Conservation (phyloP, 2,329 filamentous ascomycete species). For the Fusarium coffeatum region DNA sequence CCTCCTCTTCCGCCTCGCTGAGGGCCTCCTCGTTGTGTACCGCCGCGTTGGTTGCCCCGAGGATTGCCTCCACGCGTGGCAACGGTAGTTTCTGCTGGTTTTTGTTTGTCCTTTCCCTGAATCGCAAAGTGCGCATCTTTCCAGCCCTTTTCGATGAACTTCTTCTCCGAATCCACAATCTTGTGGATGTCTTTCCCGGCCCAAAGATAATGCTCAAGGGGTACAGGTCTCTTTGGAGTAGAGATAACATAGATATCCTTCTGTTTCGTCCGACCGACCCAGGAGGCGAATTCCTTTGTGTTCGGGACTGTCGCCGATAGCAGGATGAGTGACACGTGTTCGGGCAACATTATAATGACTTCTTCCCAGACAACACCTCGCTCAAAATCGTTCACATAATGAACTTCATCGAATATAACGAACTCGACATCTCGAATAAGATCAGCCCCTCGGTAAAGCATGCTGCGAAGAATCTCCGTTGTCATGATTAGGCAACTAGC, state of each 20-base stretch:
- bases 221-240: conserved; percentile 93
- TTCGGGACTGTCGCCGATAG: conserved; percentile 97
- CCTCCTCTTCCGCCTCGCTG: conserved; percentile 62
- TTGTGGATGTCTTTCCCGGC: conserved; percentile 92
- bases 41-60: conserved; percentile 51
- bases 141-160: conserved; percentile 92
- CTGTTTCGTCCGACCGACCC: conserved; percentile 97
- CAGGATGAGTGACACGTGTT: conserved; percentile 94
- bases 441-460: conserved; percentile 96
- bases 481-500: conserved; percentile 99
- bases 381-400: conserved; percentile 97
- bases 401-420: conserved; percentile 98
- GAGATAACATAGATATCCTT: conserved; percentile 99
- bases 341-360: conserved; percentile 98
- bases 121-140: conserved; percentile 89
- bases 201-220: conserved; percentile 96
- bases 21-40: conserved; percentile 55
- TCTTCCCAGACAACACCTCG: conserved; percentile 99
- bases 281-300: conserved; percentile 96
- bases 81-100: conserved; percentile 53
- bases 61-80: conserved; percentile 54
- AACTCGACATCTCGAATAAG: conserved; percentile 97
- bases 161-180: conserved; percentile 93
- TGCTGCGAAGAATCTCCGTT: conserved; percentile 96
- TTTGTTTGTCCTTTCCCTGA: conserved; percentile 83